Conservation (phyloP, 768 basidiomycete genomes). For the button mushroom (Agaricus bisporus) region DNA sequence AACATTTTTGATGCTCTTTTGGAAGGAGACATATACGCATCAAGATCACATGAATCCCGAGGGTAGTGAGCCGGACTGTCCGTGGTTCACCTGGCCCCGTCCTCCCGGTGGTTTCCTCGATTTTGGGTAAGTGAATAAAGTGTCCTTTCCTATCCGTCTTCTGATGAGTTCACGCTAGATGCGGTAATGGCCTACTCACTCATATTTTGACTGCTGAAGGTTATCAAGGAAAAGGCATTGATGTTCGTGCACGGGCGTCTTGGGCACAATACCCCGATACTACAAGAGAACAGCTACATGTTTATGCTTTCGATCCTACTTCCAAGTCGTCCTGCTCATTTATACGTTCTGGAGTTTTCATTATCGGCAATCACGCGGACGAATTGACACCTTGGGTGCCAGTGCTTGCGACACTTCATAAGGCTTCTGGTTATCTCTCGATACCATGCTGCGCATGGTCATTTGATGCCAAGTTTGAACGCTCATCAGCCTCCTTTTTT, state of each 20-base stretch:
- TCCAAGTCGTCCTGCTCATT: constrained; percentile 15
- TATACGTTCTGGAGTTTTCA: constrained; percentile 48
- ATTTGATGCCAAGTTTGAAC: constrained; percentile 63
- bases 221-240: constrained; percentile 78
- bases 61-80: constrained; percentile 21
- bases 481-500: constrained; percentile 32
- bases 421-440: constrained; percentile 63
- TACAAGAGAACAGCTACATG: constrained; percentile 57
- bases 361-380: constrained; percentile 95
- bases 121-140: constrained; percentile 53
- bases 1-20: constrained; percentile 86
- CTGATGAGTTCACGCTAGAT: constrained; percentile 35
- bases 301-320: constrained; percentile 69
- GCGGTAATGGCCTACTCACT: constrained; percentile 89
- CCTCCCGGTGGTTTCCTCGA: constrained; percentile 87
- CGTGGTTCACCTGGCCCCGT: constrained; percentile 71
- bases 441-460: constrained; percentile 92
- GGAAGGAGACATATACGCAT: constrained; percentile 64
- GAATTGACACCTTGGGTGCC: constrained; percentile 96
- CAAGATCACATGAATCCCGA: constrained; percentile 3
- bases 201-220: constrained; percentile 85
- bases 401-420: constrained; percentile 59
- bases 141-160: neutral
- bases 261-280: constrained; percentile 71
- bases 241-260: constrained; percentile 78